phyloP scores from a whole-genome alignment of 169 alveolate species.

The Eimeria sp. region DNA sequence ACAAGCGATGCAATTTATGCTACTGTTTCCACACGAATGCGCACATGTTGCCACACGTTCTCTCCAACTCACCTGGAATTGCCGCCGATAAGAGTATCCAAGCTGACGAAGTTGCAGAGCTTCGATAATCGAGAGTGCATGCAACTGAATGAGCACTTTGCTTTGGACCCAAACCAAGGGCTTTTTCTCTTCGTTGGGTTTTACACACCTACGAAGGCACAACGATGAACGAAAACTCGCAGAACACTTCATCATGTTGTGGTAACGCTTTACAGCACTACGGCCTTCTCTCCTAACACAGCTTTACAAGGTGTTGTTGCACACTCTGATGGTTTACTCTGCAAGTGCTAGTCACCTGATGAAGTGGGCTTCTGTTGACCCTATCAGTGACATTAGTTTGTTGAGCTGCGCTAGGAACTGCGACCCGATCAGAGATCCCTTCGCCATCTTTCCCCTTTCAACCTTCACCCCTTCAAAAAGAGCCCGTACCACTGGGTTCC shows the following conservation, averaged over 20 bases:
- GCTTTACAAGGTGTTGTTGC: neutral
- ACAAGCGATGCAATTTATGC: neutral
- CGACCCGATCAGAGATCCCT: conserved; percentile 94
- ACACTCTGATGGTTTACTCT: neutral
- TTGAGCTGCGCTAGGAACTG: conserved; percentile 93
- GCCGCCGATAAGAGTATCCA: conserved; percentile 92
- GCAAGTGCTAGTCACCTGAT: conserved; percentile 85
- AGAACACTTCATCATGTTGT: neutral
- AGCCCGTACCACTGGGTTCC: conserved; percentile 88
- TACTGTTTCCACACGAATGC: neutral
- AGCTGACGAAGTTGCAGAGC: conserved; percentile 93
- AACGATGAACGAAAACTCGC: neutral
- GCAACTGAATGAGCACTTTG: conserved; percentile 93
- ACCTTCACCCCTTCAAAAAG: conserved; percentile 91
- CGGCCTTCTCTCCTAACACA: too few relatives aligned
- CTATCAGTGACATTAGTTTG: conserved; percentile 91
- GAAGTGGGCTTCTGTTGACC: conserved; percentile 94
- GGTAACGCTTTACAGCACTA: neutral
- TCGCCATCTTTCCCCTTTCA: conserved; percentile 95
- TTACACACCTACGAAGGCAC: conserved; percentile 87
- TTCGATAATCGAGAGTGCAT: conserved; percentile 94
- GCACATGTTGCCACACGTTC: neutral
- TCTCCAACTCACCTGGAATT: conserved; percentile 41
- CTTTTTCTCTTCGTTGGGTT: conserved; percentile 94
- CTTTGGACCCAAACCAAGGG: conserved; percentile 93